Evolutionary conservation across 768 basidiomycete genomes (phyloP).

Genomic region (Macrolepiota albuminosa): DNA sequence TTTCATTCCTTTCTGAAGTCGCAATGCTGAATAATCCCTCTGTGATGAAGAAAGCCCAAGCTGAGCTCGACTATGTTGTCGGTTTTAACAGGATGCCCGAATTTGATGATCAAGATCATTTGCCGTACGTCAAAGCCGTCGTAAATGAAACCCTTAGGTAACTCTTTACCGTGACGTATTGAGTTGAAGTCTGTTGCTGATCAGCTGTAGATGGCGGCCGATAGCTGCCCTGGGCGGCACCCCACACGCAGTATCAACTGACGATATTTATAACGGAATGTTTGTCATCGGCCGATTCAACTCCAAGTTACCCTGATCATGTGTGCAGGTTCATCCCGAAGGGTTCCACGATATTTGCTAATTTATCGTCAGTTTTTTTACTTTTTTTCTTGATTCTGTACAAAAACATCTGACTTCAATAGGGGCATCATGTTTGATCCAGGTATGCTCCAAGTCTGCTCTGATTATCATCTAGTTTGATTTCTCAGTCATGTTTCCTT

Average conservation of each 20-base stretch:
- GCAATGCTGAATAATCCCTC: slow-evolving; percentile 15
- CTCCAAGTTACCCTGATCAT: not conserved
- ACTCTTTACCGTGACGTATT: not conserved
- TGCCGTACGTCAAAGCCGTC: slow-evolving; percentile 16
- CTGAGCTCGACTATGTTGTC: slow-evolving; percentile 14
- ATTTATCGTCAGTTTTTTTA: slow-evolving; percentile 4
- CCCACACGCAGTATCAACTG: slow-evolving; percentile 12
- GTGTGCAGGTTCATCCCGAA: slow-evolving; percentile 9
- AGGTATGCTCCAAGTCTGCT: not conserved
- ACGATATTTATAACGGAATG: slow-evolving; percentile 13
- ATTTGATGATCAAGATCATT: slow-evolving; percentile 6
- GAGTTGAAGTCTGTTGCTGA: not conserved
- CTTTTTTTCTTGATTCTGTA: not conserved
- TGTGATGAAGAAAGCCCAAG: slow-evolving; percentile 20
- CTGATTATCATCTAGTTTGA: not conserved
- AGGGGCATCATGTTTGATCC: slow-evolving; percentile 14
- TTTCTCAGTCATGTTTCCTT: slow-evolving; percentile 6
- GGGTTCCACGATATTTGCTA: slow-evolving; percentile 12
- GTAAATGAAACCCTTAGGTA: slow-evolving; percentile 15
- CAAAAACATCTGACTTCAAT: not conserved
- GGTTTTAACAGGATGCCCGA: slow-evolving; percentile 11
- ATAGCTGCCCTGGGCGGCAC: slow-evolving; percentile 10
- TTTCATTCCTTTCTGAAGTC: not conserved
- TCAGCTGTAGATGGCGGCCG: slow-evolving; percentile 13
- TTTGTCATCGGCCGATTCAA: not conserved